Evolutionary conservation across 1,284 basidiomycete genomes (phyloP).

Genomic region (Leccinum cinnamomeum): DNA sequence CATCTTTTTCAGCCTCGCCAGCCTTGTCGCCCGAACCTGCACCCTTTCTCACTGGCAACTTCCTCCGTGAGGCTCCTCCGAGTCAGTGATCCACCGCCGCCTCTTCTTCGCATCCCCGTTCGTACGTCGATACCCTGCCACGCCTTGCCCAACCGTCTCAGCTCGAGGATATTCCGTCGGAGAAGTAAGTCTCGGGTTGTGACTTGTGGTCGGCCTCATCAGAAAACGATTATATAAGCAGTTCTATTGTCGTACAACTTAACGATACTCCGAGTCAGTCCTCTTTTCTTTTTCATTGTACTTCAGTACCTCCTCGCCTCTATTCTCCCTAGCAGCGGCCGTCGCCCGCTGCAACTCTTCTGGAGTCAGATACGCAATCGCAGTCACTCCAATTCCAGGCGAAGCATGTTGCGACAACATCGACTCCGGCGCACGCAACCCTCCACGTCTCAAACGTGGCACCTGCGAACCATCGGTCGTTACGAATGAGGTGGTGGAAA

Average conservation of each 20-base stretch:
- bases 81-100: conserved; percentile 51
- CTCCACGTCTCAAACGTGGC: conserved; percentile 59
- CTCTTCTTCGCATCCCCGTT: conserved; percentile 80
- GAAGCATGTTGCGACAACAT: conserved; percentile 47
- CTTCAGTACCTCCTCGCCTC: conserved; percentile 10
- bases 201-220: too few species aligned
- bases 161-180: conserved; percentile 55
- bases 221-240: too few species aligned
- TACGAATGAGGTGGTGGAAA: conserved; percentile 29
- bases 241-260: too few species aligned
- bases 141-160: conserved; percentile 75
- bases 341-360: conserved; percentile 27
- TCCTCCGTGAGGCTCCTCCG: conserved; percentile 44
- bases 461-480: conserved; percentile 25
- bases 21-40: conserved; percentile 35
- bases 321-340: conserved; percentile 6
- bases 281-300: conserved; percentile 2
- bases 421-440: conserved; percentile 58
- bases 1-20: conserved; percentile 38
- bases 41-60: conserved; percentile 40
- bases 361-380: conserved; percentile 22
- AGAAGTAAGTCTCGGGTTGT: too few species aligned
- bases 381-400: conserved; percentile 31
- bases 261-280: conserved; percentile 50
- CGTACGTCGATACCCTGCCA: conserved; percentile 85